Base-by-base conservation (phyloP, 2,329 filamentous ascomycete species). In the Aspergillus ochraceoroseus region DNA sequence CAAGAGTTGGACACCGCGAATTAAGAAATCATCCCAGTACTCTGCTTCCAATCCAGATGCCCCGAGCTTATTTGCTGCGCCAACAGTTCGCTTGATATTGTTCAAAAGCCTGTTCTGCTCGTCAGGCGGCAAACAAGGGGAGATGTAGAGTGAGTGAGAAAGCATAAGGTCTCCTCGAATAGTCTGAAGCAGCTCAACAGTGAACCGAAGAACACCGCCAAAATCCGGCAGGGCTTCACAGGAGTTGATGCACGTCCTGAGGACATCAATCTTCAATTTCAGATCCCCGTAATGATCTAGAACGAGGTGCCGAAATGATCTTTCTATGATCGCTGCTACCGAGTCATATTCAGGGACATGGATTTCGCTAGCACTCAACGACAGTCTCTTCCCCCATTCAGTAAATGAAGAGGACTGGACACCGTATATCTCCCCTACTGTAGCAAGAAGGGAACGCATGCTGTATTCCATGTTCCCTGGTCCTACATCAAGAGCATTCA, bases 1-100 rank as follows among this genome's bases (percentile, higher is more conserved):
- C 35, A 88, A 78, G 29, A 94, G 70, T 39, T 82, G 77, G 52
- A 94, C 71, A 48, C 80, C 80, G 34, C 92, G 81, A 32, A 98
- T 76, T 6, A 98, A 71, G 54, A 96, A 96, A 56, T 95, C 87
- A 61, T 98, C 92, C 92, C 92, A 98, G 59, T 95, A 98, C 52
- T 92, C 85, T 4, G 87, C 88, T 37, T 80, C 75, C 28, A 90
- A 65, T 41, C 83, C 68, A 4, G 75, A 70, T 18, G 88, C 68
- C 0, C 88, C 88, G 17, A 95, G 66, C 44, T 85, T 82, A 45
- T 77, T 78, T 1, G 85, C 83, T n/a, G 92, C 78, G 20, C 74
- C 78, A 19, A 89, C 79, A 0, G 89, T 95, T 47, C 90, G 84
- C 23, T 82, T 79, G 44, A 98, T 89, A 52, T 90, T 95, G 30